Evolutionary conservation across 208 protist genomes (phyloP), one percentile per base, ranked within the genome.

Genomic region (Leishmania aethiopica): DNA sequence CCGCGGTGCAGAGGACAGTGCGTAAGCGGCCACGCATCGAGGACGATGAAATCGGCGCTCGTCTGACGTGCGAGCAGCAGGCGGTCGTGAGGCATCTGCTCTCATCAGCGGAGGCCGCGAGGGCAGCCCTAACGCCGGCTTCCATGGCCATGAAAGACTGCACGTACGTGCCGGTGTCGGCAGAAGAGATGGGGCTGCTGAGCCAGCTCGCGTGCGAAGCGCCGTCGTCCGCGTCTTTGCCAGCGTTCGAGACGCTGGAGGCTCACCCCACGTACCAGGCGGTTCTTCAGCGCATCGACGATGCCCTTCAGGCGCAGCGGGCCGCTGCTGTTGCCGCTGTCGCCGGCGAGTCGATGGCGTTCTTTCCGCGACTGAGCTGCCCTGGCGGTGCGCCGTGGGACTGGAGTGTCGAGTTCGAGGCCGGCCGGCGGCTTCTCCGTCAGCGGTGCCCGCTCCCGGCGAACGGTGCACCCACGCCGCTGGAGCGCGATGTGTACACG

Each of bases 311-410:
- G 22, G 53, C 71, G 37, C 53, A 55, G 60, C 53, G 51, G 32
- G 75, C 81, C 0, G 51, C 73, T 74, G n/a, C 22, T 49, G 69
- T 22, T n/a, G 42, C 67, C 19, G 55, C 51, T 3, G 57, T 75
- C 13, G 3, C n/a, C 25, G 57, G 64, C 79, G 76, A 62, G 60
- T 19, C 79, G 5, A 62, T 55, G 6, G 47, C 75, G 53, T 88
- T 83, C 66, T 97, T 97, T 87, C 77, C 91, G 35, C 91, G 92
- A 37, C 88, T 98, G 62, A 91, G 86, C 76, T 91, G 87, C 81
- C 88, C 90, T 13, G 91, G 93, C 47, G 91, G 93, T 32, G 87
- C 93, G n/a, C 95, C 95, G 78, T 98, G 91, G 90, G 91, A 98
- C 75, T 97, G 93, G 93, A 84, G 69, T 67, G 32, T 84, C 66